Evolutionary conservation across 2,329 filamentous ascomycete species (phyloP), one percentile per base, ranked within the genome.

Genomic region (Botrytis galanthina): DNA sequence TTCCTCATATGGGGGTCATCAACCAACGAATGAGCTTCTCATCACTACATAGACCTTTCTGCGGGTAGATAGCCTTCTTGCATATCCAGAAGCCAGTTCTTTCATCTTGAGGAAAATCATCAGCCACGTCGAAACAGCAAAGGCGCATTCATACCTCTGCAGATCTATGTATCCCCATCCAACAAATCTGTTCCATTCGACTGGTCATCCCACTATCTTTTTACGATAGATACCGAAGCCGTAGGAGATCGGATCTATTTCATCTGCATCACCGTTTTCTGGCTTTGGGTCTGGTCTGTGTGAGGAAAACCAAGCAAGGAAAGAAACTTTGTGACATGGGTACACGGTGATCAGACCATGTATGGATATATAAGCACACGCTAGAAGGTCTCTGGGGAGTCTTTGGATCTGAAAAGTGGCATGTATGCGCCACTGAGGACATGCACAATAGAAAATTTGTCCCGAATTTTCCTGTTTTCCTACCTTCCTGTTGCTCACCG

Each of bases 181-280:
- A 73, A 60, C 44, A 72, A 74, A 74, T 75, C 70, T 73, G 71
- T 73, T 73, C 74, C 73, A 73, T 74, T 74, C 48, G 35, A 59
- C 59, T 72, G 68, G 71, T 54, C 70, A 62, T 57, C 54, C 57
- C 63, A 29, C 37, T 29, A 64, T 67, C 64, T 69, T 57, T 60
- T 46, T 69, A 73, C 54, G 16, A 62, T 37, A 35, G 71, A 57
- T 68, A 64, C 39, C 59, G 64, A 70, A 61, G 51, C 32, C 44
- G 61, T 66, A 67, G n/a, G n/a, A 72, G 71, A 72, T 75, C 73
- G 70, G 76, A 73, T 75, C 75, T 76, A 62, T 68, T 74, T 69
- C 71, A 63, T 48, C 71, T 78, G 76, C 75, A 77, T 73, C 66
- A 75, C 74, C 75, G 73, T 78, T 77, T 69, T 54, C 35, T 70